Base-by-base conservation (phyloP, 2,329 filamentous ascomycete species). In the Penicillium sp. region DNA sequence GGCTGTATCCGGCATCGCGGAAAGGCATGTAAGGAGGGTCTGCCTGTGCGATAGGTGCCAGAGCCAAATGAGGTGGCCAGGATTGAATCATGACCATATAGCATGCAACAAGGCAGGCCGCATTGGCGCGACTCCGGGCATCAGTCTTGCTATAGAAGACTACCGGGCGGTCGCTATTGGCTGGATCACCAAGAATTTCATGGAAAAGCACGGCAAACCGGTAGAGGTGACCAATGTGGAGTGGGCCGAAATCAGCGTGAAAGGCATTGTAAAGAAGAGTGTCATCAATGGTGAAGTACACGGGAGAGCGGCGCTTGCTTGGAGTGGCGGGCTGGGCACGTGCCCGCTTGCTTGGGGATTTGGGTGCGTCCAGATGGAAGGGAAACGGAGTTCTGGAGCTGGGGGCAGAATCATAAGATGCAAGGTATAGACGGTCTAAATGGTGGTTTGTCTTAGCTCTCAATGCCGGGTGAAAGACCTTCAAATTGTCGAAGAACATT, bases 31-130 rank as follows among this genome's bases (percentile, higher is more conserved):
- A 85, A 25, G 94, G 94, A 44, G 94, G 94, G 72, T 99, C 94
- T 70, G 96, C 89, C 78, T 99, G 94, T 7, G 94, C 91, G 71
- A 99, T 96, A 15, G 94, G 94, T 13, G 93, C 93, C 42, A 99
- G 84, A 35, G 94, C 94, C 68, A 97, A 81, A 80, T 99, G 94
- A 52, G 94, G 94, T 47, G 94, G 91, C 94, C 94, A 99, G 42
- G 90, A 91, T 78, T 99, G 94, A 68, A 99, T 96, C 64, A 99
- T 80, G 43, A 99, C 93, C 93, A 99, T 97, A 79, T 99, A 99
- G 80, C 92, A 96, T 54, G 94, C 93, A 45, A 99, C 85, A 70
- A 99, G 84, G 74, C 93, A 97, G 29, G 94, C 92, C 48, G 94
- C 92, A 77, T 99, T 99, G 65, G 73, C 94, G 51, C 74, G 84